phyloP scores from a whole-genome alignment of 2,329 filamentous ascomycete species.

The Pyrenophora tritici-repentis region DNA sequence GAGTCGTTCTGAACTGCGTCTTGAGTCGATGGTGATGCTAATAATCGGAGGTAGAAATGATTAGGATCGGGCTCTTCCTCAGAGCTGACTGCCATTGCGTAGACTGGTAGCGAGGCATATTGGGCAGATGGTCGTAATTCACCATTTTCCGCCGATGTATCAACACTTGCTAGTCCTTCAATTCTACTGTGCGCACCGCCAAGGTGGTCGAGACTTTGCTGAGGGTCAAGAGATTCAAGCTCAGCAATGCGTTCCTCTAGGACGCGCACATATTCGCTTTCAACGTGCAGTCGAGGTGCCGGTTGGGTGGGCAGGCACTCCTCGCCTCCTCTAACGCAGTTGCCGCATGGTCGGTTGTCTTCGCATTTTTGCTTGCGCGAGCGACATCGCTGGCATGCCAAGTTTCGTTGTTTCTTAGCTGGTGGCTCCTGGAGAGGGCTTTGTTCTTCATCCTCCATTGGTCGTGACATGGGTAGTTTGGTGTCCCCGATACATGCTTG shows the following conservation, averaged over 20 bases:
- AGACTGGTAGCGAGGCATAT: conserved; percentile 9
- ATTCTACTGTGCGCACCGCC: not conserved
- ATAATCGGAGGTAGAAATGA: conserved; percentile 22
- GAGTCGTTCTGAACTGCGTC: not conserved
- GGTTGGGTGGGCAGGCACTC: conserved; percentile 57
- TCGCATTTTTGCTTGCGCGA: conserved; percentile 32
- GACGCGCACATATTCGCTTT: conserved; percentile 25
- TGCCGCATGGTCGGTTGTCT: conserved; percentile 37
- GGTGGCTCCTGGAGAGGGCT: conserved; percentile 12
- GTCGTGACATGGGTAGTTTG: not conserved
- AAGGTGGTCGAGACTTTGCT: conserved; percentile 21
- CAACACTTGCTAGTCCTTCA: not conserved
- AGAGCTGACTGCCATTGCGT: conserved; percentile 2
- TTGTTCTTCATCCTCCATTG: conserved; percentile 13
- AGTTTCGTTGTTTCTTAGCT: conserved; percentile 18
- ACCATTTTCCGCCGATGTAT: conserved; percentile 1
- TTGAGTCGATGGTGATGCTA: conserved; percentile 16
- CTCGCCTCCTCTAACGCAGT: conserved; percentile 79
- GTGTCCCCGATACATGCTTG: no score
- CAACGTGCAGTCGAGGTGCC: conserved; percentile 14
- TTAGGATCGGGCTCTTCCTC: conserved; percentile 14
- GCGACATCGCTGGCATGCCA: conserved; percentile 62
- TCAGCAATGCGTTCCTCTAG: conserved; percentile 24
- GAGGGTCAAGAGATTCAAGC: conserved; percentile 21
- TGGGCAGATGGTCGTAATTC: not conserved